phyloP scores from a whole-genome alignment of 2,329 filamentous ascomycete species.

The Xenosphaeropsis pyriputrescens region DNA sequence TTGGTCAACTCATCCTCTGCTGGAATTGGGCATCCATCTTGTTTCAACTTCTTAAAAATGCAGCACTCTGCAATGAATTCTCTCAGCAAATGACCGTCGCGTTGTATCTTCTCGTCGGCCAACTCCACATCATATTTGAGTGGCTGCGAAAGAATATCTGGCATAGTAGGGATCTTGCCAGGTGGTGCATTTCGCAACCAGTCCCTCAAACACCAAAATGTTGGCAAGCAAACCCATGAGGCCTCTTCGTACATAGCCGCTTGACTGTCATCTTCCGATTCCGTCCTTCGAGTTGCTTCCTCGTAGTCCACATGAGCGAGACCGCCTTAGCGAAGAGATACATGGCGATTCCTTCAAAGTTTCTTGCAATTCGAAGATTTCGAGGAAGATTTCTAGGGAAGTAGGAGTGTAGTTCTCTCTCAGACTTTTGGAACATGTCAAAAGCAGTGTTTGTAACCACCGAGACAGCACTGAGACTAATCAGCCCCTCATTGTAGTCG shows the following conservation, averaged over 20 bases:
- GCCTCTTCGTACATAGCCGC: constrained; percentile 13
- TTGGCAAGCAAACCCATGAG: constrained; percentile 14
- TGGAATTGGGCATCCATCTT: constrained; percentile 5
- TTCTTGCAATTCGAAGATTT: neutral
- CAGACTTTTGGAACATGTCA: constrained; percentile 17
- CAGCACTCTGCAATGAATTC: constrained; percentile 13
- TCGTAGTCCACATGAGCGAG: constrained; percentile 16
- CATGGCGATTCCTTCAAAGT: constrained; percentile 13
- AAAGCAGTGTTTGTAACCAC: constrained; percentile 19
- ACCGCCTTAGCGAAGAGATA: constrained; percentile 14
- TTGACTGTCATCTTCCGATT: constrained; percentile 10
- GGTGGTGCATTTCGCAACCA: constrained; percentile 8
- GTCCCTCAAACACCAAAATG: constrained; percentile 7
- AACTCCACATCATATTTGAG: constrained; percentile 10
- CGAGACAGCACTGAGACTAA: constrained; percentile 13
- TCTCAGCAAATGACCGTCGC: constrained; percentile 7
- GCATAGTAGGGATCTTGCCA: constrained; percentile 13
- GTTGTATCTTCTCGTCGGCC: constrained; percentile 6
- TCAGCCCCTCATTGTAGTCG: constrained; percentile 15
- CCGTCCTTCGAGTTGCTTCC: constrained; percentile 6
- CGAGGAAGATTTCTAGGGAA: constrained; percentile 3
- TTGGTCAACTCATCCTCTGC: constrained; percentile 15
- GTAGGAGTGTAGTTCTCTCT: constrained; percentile 11
- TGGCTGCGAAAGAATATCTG: constrained; percentile 1
- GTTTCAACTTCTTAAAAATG: constrained; percentile 15